Base-by-base conservation (phyloP, 345 rosid genomes). In the Durio zibethinus region DNA sequence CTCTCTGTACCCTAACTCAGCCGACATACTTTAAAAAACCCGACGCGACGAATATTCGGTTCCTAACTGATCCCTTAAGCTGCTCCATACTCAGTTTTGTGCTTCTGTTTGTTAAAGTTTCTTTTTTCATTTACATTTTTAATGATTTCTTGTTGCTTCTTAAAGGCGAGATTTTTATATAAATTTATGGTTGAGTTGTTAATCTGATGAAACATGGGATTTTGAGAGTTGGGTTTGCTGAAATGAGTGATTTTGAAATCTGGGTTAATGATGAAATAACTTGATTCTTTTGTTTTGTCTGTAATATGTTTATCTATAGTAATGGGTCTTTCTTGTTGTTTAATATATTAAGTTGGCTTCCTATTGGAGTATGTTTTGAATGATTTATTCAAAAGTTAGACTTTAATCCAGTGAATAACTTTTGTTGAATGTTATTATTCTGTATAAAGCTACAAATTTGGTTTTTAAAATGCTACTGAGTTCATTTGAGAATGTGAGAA, bases 1-100 rank as follows among this genome's bases (percentile, higher is more conserved):
- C 36, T 66, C 73, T 45, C 72, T 11, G 21, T 25, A 45, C 73
- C 73, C 73, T 69, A 69, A 27, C 38, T 45, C 57, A 15, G 73
- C 40, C 73, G 73, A 29, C 73, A 27, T 15, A 27, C 57, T 27
- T 27, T 7, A 20, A 53, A 47, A 35, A 68, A 68, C 36, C 73
- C 73, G 38, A 69, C 40, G 57, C 73, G 23, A 45, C 14, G 15
- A 45, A 33, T 72, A 53, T 52, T 52, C 61, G 45, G 45, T 53
- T 72, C 62, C 29, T 52, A 20, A 10, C 45, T 5, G 45, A 20
- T 23, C 43, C 27, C 61, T 71, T 20, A 52, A 72, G 62, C 31
- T 72, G 45, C 62, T 52, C 42, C 27, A 31, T 10, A 29, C 14
- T 21, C 43, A 72, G 75, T 47, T 72, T 72, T 52, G 45, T n/a